phyloP scores from a whole-genome alignment of 2,329 filamentous ascomycete genomes.

The Trichocomaceae sp. region DNA sequence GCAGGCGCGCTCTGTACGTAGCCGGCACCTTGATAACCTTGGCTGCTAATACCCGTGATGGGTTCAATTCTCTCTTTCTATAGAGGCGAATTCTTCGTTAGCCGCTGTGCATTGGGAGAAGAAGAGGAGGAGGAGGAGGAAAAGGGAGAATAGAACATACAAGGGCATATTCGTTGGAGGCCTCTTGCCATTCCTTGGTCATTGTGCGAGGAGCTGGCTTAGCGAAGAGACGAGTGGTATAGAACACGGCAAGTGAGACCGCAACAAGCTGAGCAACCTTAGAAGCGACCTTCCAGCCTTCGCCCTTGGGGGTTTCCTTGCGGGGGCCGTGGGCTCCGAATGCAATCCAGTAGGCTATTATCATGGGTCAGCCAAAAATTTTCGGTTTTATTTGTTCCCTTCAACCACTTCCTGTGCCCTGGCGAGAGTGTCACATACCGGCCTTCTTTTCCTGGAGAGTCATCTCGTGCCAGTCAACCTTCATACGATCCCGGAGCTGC shows the following conservation, averaged over 20 bases:
- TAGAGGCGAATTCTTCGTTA: conserved; percentile 9
- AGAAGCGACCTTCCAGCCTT: conserved; percentile 69
- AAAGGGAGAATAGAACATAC: conserved; percentile 47
- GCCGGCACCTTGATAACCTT: conserved; percentile 71
- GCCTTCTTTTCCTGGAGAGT: conserved; percentile 98
- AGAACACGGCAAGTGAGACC: conserved; percentile 66
- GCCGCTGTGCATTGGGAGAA: neutral
- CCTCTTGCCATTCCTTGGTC: conserved; percentile 96
- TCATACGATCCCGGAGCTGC: conserved; percentile 96
- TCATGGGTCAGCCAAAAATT: neutral
- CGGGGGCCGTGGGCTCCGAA: conserved; percentile 96
- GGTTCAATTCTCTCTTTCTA: conserved; percentile 81
- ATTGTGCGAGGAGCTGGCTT: conserved; percentile 73
- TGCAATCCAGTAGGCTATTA: conserved; percentile 92
- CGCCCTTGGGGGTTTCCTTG: conserved; percentile 72
- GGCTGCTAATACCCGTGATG: conserved; percentile 73
- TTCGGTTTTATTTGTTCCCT: neutral
- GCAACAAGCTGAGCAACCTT: conserved; percentile 64
- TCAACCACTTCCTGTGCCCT: too few relatives aligned
- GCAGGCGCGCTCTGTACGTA: conserved; percentile 59
- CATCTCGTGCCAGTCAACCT: conserved; percentile 92
- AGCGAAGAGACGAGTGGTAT: conserved; percentile 63
- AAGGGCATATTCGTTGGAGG: conserved; percentile 86
- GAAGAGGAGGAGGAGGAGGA: neutral
- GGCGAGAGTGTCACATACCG: conserved; percentile 57